phyloP scores from a whole-genome alignment of 2,329 filamentous ascomycete species.

The Fusarium protoensiforme region DNA sequence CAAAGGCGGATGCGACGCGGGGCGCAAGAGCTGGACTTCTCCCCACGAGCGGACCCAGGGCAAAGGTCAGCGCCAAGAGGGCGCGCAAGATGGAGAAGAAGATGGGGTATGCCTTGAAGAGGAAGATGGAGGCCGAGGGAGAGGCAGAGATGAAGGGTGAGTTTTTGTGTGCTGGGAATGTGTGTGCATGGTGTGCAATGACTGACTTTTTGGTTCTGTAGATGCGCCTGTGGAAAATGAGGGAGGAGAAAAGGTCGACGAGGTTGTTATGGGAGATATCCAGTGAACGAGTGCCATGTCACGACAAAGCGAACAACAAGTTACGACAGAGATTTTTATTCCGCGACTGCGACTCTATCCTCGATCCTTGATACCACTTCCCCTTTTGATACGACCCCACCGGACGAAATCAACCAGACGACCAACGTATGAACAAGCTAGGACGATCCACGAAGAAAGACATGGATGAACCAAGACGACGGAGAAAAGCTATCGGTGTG shows the following conservation, averaged over 20 bases:
- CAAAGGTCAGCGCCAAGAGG: conserved; percentile 65
- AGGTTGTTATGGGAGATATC: conserved; percentile 45
- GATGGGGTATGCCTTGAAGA: conserved; percentile 62
- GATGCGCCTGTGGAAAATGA: conserved; percentile 39
- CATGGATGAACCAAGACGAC: not conserved
- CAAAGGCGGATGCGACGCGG: conserved; percentile 56
- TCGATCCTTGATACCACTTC: not conserved
- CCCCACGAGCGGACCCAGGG: conserved; percentile 66
- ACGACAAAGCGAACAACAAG: not conserved
- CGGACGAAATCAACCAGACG: not conserved
- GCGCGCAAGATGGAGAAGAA: conserved; percentile 66
- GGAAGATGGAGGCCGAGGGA: conserved; percentile 62
- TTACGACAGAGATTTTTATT: not conserved
- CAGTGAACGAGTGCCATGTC: conserved; percentile 23
- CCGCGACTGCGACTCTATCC: not conserved
- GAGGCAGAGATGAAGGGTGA: conserved; percentile 62
- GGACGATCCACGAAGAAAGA: not conserved
- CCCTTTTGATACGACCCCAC: not conserved
- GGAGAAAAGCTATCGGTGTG: not conserved
- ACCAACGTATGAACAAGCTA: not conserved
- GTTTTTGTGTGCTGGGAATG: conserved; percentile 18
- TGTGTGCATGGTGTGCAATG: conserved; percentile 3
- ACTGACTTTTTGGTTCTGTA: conserved; percentile 9
- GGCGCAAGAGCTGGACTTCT: conserved; percentile 65
- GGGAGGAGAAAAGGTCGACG: conserved; percentile 28